Evolutionary conservation across 1,284 basidiomycete genomes (phyloP).

Genomic region (Ceratobasidium sp.): DNA sequence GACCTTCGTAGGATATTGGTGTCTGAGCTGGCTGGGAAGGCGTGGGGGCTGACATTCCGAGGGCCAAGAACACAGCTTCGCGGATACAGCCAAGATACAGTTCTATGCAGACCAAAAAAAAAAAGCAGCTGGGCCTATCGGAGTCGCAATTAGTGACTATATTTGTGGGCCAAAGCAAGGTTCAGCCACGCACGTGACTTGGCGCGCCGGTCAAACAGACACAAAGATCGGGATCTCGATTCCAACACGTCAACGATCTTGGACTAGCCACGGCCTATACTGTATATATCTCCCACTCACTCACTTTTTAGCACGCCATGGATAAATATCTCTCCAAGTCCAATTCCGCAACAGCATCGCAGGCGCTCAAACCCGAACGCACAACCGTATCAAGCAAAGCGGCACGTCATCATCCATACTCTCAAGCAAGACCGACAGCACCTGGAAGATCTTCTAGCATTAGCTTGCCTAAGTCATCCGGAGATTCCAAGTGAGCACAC

Average conservation of each 20-base stretch:
- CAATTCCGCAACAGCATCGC: background rate
- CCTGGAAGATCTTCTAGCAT: background rate
- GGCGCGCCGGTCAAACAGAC: conserved; percentile 20
- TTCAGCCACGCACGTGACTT: conserved; percentile 6
- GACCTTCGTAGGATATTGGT: conserved; percentile 34
- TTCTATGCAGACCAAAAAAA: background rate
- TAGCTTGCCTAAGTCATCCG: background rate
- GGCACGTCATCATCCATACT: conserved; percentile 37
- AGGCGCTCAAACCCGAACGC: conserved; percentile 9
- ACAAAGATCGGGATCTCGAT: conserved; percentile 39
- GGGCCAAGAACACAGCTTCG: too few species aligned
- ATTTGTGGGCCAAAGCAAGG: background rate
- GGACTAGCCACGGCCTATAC: background rate
- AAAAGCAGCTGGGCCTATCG: background rate
- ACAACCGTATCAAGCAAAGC: background rate
- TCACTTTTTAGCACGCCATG: conserved; percentile 6
- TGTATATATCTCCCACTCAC: conserved; percentile 1
- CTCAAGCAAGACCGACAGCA: background rate
- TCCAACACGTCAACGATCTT: background rate
- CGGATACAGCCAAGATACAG: too few species aligned
- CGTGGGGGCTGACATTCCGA: conserved; percentile 11
- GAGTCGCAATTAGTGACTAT: too few species aligned
- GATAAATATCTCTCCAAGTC: conserved; percentile 16
- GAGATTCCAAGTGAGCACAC: conserved; percentile 1
- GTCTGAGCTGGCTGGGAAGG: background rate